phyloP scores from a whole-genome alignment of 139 green algal genomes.

The Nannochloris sp. region DNA sequence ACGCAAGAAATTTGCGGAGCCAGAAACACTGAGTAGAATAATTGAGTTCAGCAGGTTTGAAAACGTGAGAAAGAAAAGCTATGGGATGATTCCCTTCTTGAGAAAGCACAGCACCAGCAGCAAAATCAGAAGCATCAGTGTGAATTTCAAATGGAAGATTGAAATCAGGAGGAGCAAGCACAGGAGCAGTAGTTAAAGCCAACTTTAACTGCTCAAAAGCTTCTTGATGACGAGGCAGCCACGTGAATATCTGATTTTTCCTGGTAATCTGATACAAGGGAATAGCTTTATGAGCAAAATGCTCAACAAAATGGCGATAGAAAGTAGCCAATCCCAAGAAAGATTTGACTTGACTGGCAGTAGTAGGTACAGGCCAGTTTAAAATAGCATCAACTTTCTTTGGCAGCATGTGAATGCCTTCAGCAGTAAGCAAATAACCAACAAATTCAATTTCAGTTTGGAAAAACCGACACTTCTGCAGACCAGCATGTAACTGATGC shows the following conservation, averaged over 20 bases:
- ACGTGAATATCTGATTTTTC: conserved; percentile 17
- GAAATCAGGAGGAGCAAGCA: too few species aligned
- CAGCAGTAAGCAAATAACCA: neutral
- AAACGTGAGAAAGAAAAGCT: conserved; percentile 25
- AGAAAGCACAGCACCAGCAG: too few species aligned
- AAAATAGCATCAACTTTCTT: conserved; percentile 33
- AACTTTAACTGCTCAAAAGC: conserved; percentile 14
- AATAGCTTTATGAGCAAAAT: conserved; percentile 23
- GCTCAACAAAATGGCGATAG: conserved; percentile 38
- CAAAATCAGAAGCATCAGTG: too few species aligned
- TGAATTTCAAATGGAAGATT: too few species aligned
- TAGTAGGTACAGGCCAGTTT: conserved; percentile 27
- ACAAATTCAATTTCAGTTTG: neutral
- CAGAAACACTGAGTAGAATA: too few species aligned
- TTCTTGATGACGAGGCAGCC: conserved; percentile 5
- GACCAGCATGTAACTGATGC: conserved; percentile 20
- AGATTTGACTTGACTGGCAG: conserved; percentile 12
- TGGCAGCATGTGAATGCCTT: conserved; percentile 22
- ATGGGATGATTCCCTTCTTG: conserved; percentile 18
- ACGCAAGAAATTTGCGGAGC: too few species aligned
- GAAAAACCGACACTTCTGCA: conserved; percentile 15
- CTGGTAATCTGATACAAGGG: conserved; percentile 29
- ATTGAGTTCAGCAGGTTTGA: conserved; percentile 25
- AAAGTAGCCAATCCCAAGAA: conserved; percentile 54
- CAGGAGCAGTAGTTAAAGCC: too few species aligned